Evolutionary conservation across 192 early-diverging fungal species (phyloP), one percentile per base, ranked within the genome.

Genomic region (Umbelopsis sp.): DNA sequence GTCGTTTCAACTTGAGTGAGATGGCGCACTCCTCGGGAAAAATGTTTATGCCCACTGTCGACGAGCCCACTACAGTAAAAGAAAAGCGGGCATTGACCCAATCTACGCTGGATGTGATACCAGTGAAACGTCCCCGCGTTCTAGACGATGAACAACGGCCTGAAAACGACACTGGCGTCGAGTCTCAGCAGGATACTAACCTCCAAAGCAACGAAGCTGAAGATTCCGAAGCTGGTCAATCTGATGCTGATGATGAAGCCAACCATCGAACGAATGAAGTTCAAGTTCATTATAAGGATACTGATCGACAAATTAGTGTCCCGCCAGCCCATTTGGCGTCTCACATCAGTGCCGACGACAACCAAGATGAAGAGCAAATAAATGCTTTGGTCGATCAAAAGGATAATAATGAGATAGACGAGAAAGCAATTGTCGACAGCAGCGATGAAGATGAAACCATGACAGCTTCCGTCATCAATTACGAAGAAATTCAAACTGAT

Each of bases 311-410:
- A 10, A 9, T 44, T 46, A 22, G 20, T 48, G 44, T 44, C 16
- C 37, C 22, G 15, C 4, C 1, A 41, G 13, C 44, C 41, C 1
- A 41, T 4, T 41, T 10, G 10, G 5, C 6, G 10, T 1, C 10
- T 41, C 37, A 41, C 5, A 10, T 41, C 5, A 41, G 37, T 41
- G 5, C 6, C 10, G 37, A 73, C 70, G 22, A 78, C 52, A 27
- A 77, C 44, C 35, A 61, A 70, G 61, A 27, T 46, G 47, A 49
- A 50, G n/a, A 51, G 47, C 15, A 46, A 18, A 16, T 41, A 5
- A 3, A 44, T 49, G 49, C 58, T 41, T 4, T 41, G 37, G 37
- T 41, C 37, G 37, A 41, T 41, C 7, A 41, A 6, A 41, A 10
- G 37, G 7, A 41, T 4, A 7, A 37, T 37, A 2, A 4, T 41